Percentiles rank a stretch among this genome's conserved stretches.
phyloP scores from a whole-genome alignment of 805 yeast species.

The Zygotorulaspora danielsina region DNA sequence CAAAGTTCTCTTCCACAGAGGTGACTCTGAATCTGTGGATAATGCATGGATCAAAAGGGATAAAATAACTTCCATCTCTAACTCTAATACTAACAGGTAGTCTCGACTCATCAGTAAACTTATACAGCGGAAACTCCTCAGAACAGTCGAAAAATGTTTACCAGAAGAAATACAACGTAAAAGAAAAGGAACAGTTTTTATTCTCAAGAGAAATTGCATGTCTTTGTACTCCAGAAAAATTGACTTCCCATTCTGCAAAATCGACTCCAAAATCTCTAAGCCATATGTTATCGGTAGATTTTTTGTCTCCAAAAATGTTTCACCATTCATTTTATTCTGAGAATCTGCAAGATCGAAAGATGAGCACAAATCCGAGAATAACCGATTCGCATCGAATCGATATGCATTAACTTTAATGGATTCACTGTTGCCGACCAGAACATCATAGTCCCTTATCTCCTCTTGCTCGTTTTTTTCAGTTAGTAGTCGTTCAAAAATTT shows the following conservation, averaged over 20 bases:
- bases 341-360: slow-evolving; percentile 30
- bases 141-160: slow-evolving; percentile 59
- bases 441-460: slow-evolving; percentile 35
- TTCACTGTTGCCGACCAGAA: slow-evolving; percentile 45
- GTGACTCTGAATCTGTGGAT: slow-evolving; percentile 50
- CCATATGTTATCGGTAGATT: slow-evolving; percentile 61
- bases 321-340: slow-evolving; percentile 4
- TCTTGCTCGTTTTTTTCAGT: slow-evolving; percentile 32
- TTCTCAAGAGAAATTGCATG: slow-evolving; percentile 59
- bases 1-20: slow-evolving; percentile 69
- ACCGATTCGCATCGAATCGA: slow-evolving; percentile 64
- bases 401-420: slow-evolving; percentile 43
- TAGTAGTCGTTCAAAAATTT: slow-evolving; percentile 65
- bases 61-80: slow-evolving; percentile 78
- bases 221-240: slow-evolving; percentile 59
- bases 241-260: slow-evolving; percentile 57
- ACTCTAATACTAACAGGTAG: slow-evolving; percentile 56
- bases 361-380: slow-evolving; percentile 69
- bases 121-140: slow-evolving; percentile 71
- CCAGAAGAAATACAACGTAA: slow-evolving; percentile 58
- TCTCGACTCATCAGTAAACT: slow-evolving; percentile 54
- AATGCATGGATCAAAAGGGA: slow-evolving; percentile 70
- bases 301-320: slow-evolving; percentile 45
- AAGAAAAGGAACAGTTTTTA: slow-evolving; percentile 70
- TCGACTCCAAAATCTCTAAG: slow-evolving; percentile 77